Evolutionary conservation across 208 protist genomes (phyloP).

Genomic region (Acanthamoeba polyphaga): DNA sequence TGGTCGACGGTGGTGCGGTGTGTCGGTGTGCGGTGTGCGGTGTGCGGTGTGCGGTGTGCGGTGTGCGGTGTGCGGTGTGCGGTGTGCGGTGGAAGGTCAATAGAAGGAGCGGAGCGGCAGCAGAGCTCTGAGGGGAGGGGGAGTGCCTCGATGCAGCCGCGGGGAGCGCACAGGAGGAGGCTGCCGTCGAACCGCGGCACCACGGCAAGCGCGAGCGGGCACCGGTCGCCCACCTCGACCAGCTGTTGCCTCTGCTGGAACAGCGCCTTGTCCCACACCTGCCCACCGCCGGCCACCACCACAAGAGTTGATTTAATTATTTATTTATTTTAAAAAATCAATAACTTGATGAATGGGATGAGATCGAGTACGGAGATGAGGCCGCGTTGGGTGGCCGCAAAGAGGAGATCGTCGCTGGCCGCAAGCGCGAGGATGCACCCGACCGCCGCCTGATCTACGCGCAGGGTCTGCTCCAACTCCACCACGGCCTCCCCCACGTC

Average conservation of each 20-base stretch:
- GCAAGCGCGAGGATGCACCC: slow-evolving; percentile 1
- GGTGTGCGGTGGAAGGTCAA: background rate
- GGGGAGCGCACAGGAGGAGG: slow-evolving; percentile 10
- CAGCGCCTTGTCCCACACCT: slow-evolving; percentile 45
- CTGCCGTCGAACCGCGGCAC: background rate
- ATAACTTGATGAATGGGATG: too few relatives aligned
- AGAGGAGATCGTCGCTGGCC: background rate
- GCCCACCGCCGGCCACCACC: background rate
- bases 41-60: too few relatives aligned
- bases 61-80: background rate
- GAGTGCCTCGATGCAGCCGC: slow-evolving; percentile 32
- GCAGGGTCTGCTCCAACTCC: slow-evolving; percentile 3
- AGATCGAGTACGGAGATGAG: slow-evolving; percentile 1
- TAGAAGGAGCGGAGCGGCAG: background rate
- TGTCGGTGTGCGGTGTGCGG: background rate
- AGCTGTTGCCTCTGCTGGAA: background rate
- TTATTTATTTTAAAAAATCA: background rate
- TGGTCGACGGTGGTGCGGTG: too few relatives aligned
- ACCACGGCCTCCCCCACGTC: background rate
- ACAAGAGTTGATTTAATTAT: too few relatives aligned
- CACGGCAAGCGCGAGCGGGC: slow-evolving; percentile 32
- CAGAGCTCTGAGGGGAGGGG: background rate
- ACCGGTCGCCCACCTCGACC: slow-evolving; percentile 17
- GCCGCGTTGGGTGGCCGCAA: slow-evolving; percentile 15
- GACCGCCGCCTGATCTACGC: background rate